These are phyloP conservation scores for Brassica nigra DNA, from an alignment of 345 rosid genomes.

Conservation along the genomic window DNA sequence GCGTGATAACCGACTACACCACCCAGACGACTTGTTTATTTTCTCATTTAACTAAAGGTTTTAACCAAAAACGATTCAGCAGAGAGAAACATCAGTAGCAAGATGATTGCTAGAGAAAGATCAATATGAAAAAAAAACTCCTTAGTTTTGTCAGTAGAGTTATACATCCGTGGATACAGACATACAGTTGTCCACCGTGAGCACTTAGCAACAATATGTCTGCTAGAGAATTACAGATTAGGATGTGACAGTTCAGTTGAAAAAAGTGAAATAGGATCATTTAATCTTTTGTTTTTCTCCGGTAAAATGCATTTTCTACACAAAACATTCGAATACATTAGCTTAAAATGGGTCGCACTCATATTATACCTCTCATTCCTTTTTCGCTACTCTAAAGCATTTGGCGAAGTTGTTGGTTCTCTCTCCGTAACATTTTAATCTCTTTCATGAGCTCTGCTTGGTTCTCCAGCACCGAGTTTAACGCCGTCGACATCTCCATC, in stretches of 20 bases:
- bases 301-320: neutral
- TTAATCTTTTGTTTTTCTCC: neutral
- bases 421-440: constrained; percentile 65
- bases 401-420: constrained; percentile 74
- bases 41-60: too few relatives aligned
- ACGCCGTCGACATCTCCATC: constrained; percentile 62
- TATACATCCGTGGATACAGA: too few relatives aligned
- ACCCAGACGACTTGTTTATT: constrained; percentile 16
- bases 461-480: constrained; percentile 67
- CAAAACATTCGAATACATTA: neutral
- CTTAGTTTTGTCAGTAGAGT: neutral
- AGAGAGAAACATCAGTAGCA: too few relatives aligned
- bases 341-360: neutral
- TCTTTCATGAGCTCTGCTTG: constrained; percentile 80
- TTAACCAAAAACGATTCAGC: too few relatives aligned
- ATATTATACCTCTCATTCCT: neutral
- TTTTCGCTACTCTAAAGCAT: constrained; percentile 51
- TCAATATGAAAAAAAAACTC: neutral
- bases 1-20: constrained; percentile 63
- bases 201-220: neutral
- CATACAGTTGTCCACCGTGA: too few relatives aligned
- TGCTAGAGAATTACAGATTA: neutral
- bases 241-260: neutral
- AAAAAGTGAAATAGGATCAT: neutral
- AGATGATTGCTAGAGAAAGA: neutral